Evolutionary conservation across 768 basidiomycete genomes (phyloP).

Genomic region (Leucosporidium yakuticum): DNA sequence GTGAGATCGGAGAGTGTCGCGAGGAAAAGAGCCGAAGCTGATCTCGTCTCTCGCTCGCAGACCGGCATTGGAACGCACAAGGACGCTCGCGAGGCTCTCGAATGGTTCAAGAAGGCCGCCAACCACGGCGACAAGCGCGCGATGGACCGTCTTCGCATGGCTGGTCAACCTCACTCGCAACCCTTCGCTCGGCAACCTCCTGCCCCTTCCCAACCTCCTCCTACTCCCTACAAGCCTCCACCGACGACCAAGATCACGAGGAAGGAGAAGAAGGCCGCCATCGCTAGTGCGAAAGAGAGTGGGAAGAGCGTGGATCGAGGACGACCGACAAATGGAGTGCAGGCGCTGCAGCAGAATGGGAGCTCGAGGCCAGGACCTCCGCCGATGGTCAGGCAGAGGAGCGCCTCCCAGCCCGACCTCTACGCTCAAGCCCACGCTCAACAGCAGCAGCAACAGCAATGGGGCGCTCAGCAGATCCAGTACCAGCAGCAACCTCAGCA

Average conservation of each 20-base stretch:
- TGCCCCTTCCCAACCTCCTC: background rate
- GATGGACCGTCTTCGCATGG: slow-evolving; percentile 59
- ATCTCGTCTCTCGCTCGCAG: slow-evolving; percentile 29
- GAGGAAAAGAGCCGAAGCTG: background rate
- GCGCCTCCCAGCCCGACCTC: slow-evolving; percentile 25
- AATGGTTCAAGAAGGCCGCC: slow-evolving; percentile 83
- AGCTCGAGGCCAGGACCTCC: background rate
- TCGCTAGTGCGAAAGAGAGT: background rate
- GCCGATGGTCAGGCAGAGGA: slow-evolving; percentile 21
- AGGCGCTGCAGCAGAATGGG: background rate
- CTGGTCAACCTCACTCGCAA: slow-evolving; percentile 9
- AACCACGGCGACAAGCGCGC: slow-evolving; percentile 93
- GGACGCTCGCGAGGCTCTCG: slow-evolving; percentile 62
- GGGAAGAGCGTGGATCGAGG: background rate
- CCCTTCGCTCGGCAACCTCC: background rate
- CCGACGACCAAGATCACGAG: background rate
- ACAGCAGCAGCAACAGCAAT: background rate
- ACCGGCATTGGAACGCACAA: slow-evolving; percentile 78
- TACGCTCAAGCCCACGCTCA: background rate
- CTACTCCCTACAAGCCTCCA: slow-evolving; percentile 2
- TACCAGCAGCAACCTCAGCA: too few species aligned
- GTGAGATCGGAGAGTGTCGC: slow-evolving; percentile 20
- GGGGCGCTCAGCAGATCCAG: too few species aligned
- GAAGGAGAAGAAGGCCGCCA: background rate
- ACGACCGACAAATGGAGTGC: background rate